Percentiles rank a stretch among this genome's conserved stretches.
Evolutionary conservation across 129 eudicot species (phyloP).

Genomic region (Chrysanthemum lavandulifolium): DNA sequence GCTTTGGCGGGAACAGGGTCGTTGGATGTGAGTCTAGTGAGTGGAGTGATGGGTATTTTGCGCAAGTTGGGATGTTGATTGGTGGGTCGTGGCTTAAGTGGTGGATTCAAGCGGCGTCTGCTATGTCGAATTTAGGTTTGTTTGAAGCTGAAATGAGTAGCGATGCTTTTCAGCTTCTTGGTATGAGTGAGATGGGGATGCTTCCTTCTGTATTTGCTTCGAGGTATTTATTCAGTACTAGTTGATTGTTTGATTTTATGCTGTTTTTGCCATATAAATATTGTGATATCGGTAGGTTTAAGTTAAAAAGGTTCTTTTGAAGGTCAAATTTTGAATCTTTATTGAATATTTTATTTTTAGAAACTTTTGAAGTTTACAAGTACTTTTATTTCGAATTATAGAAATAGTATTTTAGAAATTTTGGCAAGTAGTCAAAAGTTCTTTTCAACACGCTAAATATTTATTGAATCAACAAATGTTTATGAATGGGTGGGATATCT

Average conservation of each 20-base stretch:
- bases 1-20: conserved; percentile 89
- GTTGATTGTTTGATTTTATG: background rate
- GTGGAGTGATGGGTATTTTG: conserved; percentile 95
- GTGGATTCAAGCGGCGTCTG: conserved; percentile 97
- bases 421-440: no score
- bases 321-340: background rate
- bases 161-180: conserved; percentile 87
- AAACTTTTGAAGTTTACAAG: no score
- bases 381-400: no score
- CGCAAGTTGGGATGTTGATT: conserved; percentile 84
- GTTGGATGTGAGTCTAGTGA: conserved; percentile 45
- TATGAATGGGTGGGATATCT: background rate
- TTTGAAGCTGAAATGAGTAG: conserved; percentile 97
- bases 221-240: conserved; percentile 37
- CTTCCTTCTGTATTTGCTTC: conserved; percentile 74
- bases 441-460: no score
- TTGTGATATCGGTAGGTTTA: no score
- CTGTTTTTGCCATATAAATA: no score
- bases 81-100: conserved; percentile 93
- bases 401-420: no score
- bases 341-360: background rate
- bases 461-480: background rate
- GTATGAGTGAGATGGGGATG: conserved; percentile 96
- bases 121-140: conserved; percentile 87
- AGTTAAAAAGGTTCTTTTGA: background rate